A percentile compares a stretch with the other conserved stretches of the same genome.
phyloP scores from a whole-genome alignment of 1,284 basidiomycete species.

The Fomitopsis betulina region DNA sequence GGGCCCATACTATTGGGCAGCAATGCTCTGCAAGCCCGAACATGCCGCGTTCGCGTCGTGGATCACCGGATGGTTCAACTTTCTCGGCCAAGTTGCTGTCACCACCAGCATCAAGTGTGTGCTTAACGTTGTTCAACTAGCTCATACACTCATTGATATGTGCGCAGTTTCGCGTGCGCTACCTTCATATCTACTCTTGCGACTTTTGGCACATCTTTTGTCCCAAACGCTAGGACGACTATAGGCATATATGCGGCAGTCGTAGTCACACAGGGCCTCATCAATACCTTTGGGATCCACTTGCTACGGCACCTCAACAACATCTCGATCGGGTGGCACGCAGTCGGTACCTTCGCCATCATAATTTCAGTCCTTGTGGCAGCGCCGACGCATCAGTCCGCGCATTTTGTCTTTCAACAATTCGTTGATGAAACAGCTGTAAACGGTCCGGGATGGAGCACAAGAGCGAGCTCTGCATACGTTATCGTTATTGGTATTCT shows the following conservation, averaged over 20 bases:
- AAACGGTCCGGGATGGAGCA: slow-evolving; percentile 57
- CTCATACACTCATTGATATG: neutral
- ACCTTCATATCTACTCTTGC: slow-evolving; percentile 63
- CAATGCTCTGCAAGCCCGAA: slow-evolving; percentile 56
- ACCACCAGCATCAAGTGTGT: slow-evolving; percentile 66
- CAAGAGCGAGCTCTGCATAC: slow-evolving; percentile 63
- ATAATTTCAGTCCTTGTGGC: slow-evolving; percentile 64
- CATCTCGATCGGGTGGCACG: slow-evolving; percentile 70
- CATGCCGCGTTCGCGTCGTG: slow-evolving; percentile 62
- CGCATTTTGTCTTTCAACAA: slow-evolving; percentile 60
- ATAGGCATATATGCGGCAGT: slow-evolving; percentile 74
- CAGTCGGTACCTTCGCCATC: slow-evolving; percentile 59
- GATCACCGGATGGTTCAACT: slow-evolving; percentile 74
- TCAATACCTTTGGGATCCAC: slow-evolving; percentile 70
- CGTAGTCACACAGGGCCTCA: slow-evolving; percentile 61
- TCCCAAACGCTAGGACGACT: slow-evolving; percentile 49
- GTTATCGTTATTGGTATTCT: slow-evolving; percentile 67
- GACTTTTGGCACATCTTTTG: slow-evolving; percentile 54
- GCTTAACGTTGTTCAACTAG: slow-evolving; percentile 17
- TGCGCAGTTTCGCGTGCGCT: slow-evolving; percentile 57
- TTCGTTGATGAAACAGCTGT: slow-evolving; percentile 71
- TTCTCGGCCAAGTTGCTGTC: slow-evolving; percentile 72
- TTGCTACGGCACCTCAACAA: slow-evolving; percentile 66
- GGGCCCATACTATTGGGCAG: slow-evolving; percentile 75
- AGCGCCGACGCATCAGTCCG: slow-evolving; percentile 66